Base-by-base conservation (phyloP, 1,284 basidiomycete species). In the Boletus calvinii region DNA sequence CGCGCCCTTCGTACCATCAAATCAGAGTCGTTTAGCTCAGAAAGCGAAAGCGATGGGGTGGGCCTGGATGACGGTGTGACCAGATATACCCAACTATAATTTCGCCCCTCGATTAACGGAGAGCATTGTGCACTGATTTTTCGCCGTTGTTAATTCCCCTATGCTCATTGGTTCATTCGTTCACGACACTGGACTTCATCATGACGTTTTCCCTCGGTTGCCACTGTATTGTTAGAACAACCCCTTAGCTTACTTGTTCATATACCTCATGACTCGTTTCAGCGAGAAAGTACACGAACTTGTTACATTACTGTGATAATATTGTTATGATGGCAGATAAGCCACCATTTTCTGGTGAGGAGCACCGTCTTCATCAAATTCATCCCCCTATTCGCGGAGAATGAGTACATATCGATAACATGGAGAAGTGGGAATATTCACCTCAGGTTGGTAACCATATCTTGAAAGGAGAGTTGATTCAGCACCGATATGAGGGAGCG, bases 281-380 rank as follows among this genome's bases (percentile, higher is more conserved):
- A 45, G 52, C 31, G 46, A 47, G 46, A 39, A 53, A 41, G 59
- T 46, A 52, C 58, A 56, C 32, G 55, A 62, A 64, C 59, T 56
- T 47, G 55, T 41, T 67, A 66, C 53, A 50, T 41, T 56, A 66
- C 43, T 58, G 48, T 56, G 57, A 53, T 63, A 59, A 59, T 66
- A 64, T 56, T 65, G 55, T 44, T 58, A 58, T 55, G 77, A 69
- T 57, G 77, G 75, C 62, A 87, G 65, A 56, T 70, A 74, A 56
- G 77, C 69, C 56, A 83, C 76, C 87, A 90, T 88, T 68, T 80
- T 82, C 66, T 89, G 87, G 77, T 90, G 88, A 52, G 85, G 87
- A 60, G 78, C 85, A 39, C 87, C 88, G 54, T 90, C 88, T 68
- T 90, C 88, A 66, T 90, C 85, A 69, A 89, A 90, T 64, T 84